Evolutionary conservation across 1,284 basidiomycete species (phyloP).

Genomic region (Takashimella tepidaria): DNA sequence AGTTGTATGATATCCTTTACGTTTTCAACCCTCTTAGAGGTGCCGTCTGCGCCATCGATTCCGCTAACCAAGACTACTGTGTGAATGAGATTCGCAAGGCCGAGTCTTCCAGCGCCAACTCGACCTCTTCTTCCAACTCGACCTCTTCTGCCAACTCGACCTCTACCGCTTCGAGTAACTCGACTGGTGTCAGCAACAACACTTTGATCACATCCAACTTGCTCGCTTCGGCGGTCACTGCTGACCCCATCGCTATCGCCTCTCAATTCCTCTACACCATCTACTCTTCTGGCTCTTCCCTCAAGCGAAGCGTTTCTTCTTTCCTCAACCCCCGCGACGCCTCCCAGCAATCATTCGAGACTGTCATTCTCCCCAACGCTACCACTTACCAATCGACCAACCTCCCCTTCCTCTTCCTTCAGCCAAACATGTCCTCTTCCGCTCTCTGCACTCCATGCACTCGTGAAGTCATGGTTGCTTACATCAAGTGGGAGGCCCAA

Average conservation of each 20-base stretch:
- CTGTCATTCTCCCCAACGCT: conserved; percentile 58
- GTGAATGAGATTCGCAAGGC: conserved; percentile 50
- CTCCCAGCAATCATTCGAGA: conserved; percentile 13
- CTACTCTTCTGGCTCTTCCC: not conserved
- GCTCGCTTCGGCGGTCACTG: not conserved
- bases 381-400: conserved; percentile 61
- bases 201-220: not conserved
- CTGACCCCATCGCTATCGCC: conserved; percentile 9
- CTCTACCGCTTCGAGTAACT: conserved; percentile 15
- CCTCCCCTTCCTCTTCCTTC: conserved; percentile 73
- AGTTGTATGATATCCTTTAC: conserved; percentile 74
- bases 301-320: conserved; percentile 7
- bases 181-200: conserved; percentile 16
- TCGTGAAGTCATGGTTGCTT: conserved; percentile 64
- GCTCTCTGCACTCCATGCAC: conserved; percentile 76
- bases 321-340: conserved; percentile 16
- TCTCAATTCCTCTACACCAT: conserved; percentile 1
- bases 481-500: conserved; percentile 66
- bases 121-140: conserved; percentile 10
- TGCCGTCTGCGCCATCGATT: conserved; percentile 68
- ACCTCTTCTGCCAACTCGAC: conserved; percentile 17
- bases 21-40: conserved; percentile 58
- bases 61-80: conserved; percentile 62
- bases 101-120: conserved; percentile 22
- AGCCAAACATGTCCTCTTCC: conserved; percentile 51